phyloP scores from a whole-genome alignment of 1,284 basidiomycete species.

The Rhodotorula sp. region DNA sequence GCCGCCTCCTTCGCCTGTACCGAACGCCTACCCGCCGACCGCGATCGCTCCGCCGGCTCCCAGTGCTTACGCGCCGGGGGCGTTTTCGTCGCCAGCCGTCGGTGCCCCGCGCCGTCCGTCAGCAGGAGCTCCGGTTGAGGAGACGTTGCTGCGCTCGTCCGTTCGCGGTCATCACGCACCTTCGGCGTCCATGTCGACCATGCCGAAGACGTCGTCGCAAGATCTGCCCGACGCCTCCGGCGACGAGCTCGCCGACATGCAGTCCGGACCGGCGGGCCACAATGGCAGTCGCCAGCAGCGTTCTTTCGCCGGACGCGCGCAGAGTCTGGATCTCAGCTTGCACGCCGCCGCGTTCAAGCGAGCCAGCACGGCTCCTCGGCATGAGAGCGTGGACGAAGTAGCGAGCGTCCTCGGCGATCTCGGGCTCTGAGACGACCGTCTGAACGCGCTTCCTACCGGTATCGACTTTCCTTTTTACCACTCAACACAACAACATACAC shows the following conservation, averaged over 20 bases:
- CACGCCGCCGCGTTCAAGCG: conserved; percentile 19
- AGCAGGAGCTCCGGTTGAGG: neutral
- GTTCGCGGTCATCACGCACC: conserved; percentile 15
- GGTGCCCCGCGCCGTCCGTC: neutral
- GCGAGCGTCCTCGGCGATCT: conserved; percentile 18
- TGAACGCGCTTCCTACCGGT: no score
- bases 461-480: neutral
- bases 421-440: neutral
- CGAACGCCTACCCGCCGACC: neutral
- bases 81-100: neutral
- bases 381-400: conserved; percentile 23
- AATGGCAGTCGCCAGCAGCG: conserved; percentile 18
- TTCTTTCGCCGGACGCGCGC: conserved; percentile 25
- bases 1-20: neutral
- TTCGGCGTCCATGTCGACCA: conserved; percentile 22
- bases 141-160: neutral
- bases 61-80: neutral
- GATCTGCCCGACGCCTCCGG: neutral
- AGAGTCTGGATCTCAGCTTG: conserved; percentile 27
- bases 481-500: neutral
- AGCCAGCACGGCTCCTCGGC: conserved; percentile 17
- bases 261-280: neutral
- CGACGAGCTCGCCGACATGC: conserved; percentile 25
- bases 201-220: neutral
- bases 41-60: neutral